A percentile compares a stretch with the other conserved stretches of the same genome.
Conservation (phyloP, 768 basidiomycete genomes). For the Dioszegia crocea region DNA sequence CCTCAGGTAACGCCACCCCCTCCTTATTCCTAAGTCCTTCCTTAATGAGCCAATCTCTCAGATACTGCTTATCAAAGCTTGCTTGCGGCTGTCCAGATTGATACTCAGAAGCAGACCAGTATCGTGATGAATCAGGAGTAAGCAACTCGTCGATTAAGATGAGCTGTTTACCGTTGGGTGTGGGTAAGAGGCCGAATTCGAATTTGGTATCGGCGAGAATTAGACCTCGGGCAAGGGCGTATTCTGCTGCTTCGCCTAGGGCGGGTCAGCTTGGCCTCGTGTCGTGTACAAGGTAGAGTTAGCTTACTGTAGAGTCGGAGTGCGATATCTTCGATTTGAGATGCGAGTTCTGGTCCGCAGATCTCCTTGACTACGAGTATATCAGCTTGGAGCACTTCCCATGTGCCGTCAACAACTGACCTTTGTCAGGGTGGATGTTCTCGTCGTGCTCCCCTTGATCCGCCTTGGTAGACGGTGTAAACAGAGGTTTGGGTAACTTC, state of each 20-base stretch:
- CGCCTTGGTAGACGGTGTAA: conserved; percentile 97
- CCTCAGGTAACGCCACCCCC: conserved; percentile 74
- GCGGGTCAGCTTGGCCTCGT: conserved; percentile 3
- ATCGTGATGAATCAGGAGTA: conserved; percentile 94
- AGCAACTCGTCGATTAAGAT: conserved; percentile 94
- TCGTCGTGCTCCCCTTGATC: conserved; percentile 92
- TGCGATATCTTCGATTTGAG: conserved; percentile 46
- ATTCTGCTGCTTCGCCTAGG: conserved; percentile 61
- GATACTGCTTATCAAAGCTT: conserved; percentile 95
- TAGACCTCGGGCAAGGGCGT: conserved; percentile 70
- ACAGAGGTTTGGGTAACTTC: conserved; percentile 73
- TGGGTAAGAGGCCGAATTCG: conserved; percentile 79
- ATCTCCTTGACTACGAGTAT: conserved; percentile 49
- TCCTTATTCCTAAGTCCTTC: conserved; percentile 59
- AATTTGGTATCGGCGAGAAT: conserved; percentile 99
- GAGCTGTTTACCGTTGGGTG: conserved; percentile 52
- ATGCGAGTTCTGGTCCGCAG: conserved; percentile 47
- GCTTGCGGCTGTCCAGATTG: conserved; percentile 69
- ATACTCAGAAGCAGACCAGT: conserved; percentile 82
- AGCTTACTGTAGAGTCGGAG: conserved; percentile 48
- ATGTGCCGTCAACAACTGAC: conserved; percentile 49
- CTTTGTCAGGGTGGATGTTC: conserved; percentile 81
- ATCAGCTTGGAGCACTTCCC: background rate
- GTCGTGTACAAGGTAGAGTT: background rate
- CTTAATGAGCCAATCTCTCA: conserved; percentile 86